Conservation (phyloP, 306 rosid species). For the Castanea sativa region DNA sequence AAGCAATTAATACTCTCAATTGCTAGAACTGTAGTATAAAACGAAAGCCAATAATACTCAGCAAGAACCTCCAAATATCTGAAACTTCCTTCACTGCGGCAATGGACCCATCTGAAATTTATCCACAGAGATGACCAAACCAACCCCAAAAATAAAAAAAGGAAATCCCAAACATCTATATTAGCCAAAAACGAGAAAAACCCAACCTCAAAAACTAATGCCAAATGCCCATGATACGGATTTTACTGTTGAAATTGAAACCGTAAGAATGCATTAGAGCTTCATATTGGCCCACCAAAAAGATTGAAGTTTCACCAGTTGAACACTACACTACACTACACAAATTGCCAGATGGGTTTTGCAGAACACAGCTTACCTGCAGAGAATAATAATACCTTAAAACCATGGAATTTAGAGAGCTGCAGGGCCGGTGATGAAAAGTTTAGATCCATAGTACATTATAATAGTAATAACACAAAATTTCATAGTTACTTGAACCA, state of each 20-base stretch:
- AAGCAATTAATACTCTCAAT: not conserved
- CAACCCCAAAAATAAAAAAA: not conserved
- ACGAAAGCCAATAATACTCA: constrained; percentile 11
- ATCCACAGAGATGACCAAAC: constrained; percentile 3
- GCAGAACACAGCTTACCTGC: constrained; percentile 27
- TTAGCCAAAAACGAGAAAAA: constrained; percentile 2
- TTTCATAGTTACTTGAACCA: constrained; percentile 35
- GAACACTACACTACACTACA: not conserved
- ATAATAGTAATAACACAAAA: constrained; percentile 24
- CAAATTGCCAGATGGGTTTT: constrained; percentile 36
- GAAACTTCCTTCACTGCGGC: constrained; percentile 22
- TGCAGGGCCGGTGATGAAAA: constrained; percentile 41
- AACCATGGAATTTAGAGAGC: constrained; percentile 57
- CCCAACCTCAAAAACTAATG: not conserved
- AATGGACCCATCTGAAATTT: constrained; percentile 34
- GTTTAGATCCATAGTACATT: constrained; percentile 54
- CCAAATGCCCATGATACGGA: not conserved
- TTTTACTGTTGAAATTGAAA: not conserved
- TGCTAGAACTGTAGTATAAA: constrained; percentile 17
- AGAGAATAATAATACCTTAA: constrained; percentile 32
- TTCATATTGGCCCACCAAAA: constrained; percentile 5
- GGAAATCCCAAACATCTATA: not conserved
- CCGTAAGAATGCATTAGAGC: not conserved
- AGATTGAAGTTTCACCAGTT: constrained; percentile 8
- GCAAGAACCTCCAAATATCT: constrained; percentile 21